Evolutionary conservation across 495 filamentous ascomycete species (phyloP).

Genomic region (Penicillium goetzii): DNA sequence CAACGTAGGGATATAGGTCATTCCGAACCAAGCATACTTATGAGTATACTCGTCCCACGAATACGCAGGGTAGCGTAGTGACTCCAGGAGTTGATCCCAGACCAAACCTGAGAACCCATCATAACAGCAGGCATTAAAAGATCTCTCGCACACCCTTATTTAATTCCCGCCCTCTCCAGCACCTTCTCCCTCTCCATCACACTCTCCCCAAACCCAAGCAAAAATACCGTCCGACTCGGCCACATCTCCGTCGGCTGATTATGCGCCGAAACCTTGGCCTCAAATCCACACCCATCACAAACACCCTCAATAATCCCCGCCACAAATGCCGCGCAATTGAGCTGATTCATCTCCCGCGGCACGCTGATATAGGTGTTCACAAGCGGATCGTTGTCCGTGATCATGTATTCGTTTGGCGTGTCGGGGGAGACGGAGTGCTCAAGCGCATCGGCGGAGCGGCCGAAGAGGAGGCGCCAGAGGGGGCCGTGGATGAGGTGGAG

Average conservation of each 20-base stretch:
- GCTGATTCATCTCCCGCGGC: conserved; percentile 90
- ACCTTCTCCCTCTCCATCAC: conserved; percentile 90
- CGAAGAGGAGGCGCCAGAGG: conserved; percentile 91
- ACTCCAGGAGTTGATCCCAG: background rate
- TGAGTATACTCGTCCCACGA: background rate
- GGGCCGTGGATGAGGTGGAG: conserved; percentile 92
- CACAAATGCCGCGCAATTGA: conserved; percentile 95
- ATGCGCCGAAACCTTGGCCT: conserved; percentile 88
- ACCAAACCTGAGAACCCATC: background rate
- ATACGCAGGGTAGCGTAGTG: background rate
- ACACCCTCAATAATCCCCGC: conserved; percentile 95
- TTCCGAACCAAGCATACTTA: background rate
- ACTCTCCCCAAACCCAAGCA: conserved; percentile 85
- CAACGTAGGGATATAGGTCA: background rate
- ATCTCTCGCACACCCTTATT: conserved; percentile 31
- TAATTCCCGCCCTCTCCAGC: conserved; percentile 53
- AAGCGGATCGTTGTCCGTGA: conserved; percentile 93
- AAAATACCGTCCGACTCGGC: conserved; percentile 93
- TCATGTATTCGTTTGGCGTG: conserved; percentile 95
- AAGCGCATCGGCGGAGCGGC: conserved; percentile 84
- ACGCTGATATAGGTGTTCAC: conserved; percentile 93
- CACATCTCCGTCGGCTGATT: conserved; percentile 83
- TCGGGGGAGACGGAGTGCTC: conserved; percentile 82
- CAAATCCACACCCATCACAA: conserved; percentile 88
- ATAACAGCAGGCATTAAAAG: background rate